These are phyloP conservation scores for Yamadazyma takamatsuzukensis DNA, from an alignment of 805 yeast species.

Conservation along the genomic window DNA sequence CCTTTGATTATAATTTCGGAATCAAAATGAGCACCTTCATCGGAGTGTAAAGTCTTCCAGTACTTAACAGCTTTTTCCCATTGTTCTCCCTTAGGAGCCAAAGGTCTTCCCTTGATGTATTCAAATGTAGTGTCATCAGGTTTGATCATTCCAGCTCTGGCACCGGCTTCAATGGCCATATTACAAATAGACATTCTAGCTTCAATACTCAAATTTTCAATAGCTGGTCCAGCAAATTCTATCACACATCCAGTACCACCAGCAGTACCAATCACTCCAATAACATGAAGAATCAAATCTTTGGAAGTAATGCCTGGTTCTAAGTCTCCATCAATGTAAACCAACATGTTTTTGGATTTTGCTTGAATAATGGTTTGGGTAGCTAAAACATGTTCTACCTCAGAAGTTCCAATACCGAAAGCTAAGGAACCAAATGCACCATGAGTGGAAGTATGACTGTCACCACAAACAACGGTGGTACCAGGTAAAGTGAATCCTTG, in stretches of 20 bases:
- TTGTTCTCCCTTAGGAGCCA: conserved; percentile 89
- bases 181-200: conserved; percentile 99
- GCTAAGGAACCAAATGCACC: conserved; percentile 98
- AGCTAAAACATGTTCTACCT: conserved; percentile 97
- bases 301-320: conserved; percentile 91
- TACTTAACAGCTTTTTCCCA: conserved; percentile 92
- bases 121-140: conserved; percentile 90
- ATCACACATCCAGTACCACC: conserved; percentile 98
- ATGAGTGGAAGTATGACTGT: conserved; percentile 97
- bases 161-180: conserved; percentile 99
- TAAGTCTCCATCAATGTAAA: conserved; percentile 79
- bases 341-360: conserved; percentile 94
- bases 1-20: conserved; percentile 78
- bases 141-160: conserved; percentile 98
- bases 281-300: conserved; percentile 90
- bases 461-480: conserved; percentile 98
- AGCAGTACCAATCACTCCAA: conserved; percentile 97
- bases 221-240: conserved; percentile 95
- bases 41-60: conserved; percentile 87
- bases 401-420: conserved; percentile 98
- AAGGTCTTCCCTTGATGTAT: conserved; percentile 88
- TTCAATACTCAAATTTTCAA: conserved; percentile 87
- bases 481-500: conserved; percentile 99
- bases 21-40: conserved; percentile 88
- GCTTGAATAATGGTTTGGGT: conserved; percentile 95